A percentile compares a stretch with the other conserved stretches of the same genome.
Evolutionary conservation across 2,329 filamentous ascomycete species (phyloP).

Genomic region (Ophiostoma triangulosporum): DNA sequence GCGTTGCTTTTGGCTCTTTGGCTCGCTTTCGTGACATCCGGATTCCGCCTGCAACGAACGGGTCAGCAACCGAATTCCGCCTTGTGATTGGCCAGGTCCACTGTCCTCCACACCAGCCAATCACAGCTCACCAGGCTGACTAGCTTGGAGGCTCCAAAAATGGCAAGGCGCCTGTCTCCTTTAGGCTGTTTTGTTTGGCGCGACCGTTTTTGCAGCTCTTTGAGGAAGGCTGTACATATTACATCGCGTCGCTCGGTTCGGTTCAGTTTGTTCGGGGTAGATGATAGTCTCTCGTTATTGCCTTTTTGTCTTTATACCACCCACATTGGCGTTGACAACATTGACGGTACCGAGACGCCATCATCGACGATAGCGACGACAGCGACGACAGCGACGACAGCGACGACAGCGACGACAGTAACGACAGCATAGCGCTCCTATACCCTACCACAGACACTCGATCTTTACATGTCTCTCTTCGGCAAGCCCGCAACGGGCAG

Average conservation of each 20-base stretch:
- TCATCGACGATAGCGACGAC: neutral
- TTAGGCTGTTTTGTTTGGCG: slow-evolving; percentile 2
- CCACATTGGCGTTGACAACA: too few species aligned
- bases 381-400: neutral
- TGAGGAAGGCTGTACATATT: neutral
- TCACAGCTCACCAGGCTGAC: slow-evolving; percentile 13
- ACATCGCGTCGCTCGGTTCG: neutral
- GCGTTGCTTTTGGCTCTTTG: slow-evolving; percentile 8
- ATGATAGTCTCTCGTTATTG: too few species aligned
- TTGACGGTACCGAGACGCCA: too few species aligned
- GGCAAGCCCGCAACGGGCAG: slow-evolving; percentile 11
- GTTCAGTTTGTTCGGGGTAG: too few species aligned
- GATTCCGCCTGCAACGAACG: slow-evolving; percentile 4
- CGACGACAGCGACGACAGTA: neutral
- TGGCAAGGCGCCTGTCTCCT: neutral
- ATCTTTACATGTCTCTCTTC: slow-evolving; percentile 13
- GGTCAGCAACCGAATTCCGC: slow-evolving; percentile 14
- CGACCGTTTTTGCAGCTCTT: neutral
- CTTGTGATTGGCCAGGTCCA: slow-evolving; percentile 14
- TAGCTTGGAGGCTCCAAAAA: neutral
- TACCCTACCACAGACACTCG: neutral
- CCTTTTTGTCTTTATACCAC: too few species aligned
- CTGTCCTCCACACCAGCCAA: slow-evolving; percentile 8
- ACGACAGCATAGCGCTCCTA: neutral
- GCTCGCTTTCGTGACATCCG: too few species aligned